Base-by-base conservation (phyloP, 768 basidiomycete genomes). In the Termitomyces sp. region DNA sequence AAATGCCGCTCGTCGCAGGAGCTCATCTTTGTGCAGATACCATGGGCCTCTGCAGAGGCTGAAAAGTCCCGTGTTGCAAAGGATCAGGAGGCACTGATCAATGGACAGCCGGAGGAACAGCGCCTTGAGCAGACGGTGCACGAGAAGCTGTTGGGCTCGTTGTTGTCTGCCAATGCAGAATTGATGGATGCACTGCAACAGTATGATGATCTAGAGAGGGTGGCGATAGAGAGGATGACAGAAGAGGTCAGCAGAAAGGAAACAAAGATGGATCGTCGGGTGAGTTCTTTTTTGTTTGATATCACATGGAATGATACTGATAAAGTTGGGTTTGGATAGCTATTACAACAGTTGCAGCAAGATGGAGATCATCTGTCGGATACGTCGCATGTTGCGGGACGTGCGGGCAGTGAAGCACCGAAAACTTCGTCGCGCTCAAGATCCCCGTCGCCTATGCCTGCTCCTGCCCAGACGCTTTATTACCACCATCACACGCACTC, bases 31-130 rank as follows among this genome's bases (percentile, higher is more conserved):
- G 87, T 89, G 12, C 94, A 84, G 73, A 94, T 97, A 67, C 87
- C 90, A 7, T 96, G 95, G 94, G 95, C 95, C 4, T 83, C 87
- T 22, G 87, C 92, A 1, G 84, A 88, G 15, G 94, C 94, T 1
- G 89, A 90, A 66, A 84, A 84, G 50, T 89, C 90, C 8, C 80
- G 90, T 38, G 66, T 69, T 65, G 63, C 69, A 12, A 71, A 69
- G 53, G 70, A 74, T 42, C 67, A 68, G 20, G 66, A 63, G 52
- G 66, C 63, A 24, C 35, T 59, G n/a, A 45, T 24, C 6, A 60
- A 55, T 20, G 65, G 56, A 59, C 66, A 71, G 62, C 66, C 66
- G 57, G 70, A 75, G 60, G 75, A 78, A 48, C 63, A 67, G 55
- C 66, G 74, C 44, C 65, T 67, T 8, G 82, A 85, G 58, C 69